Evolutionary conservation across 1,139 yeast genomes (phyloP).

Genomic region (Protomyces inouyei): DNA sequence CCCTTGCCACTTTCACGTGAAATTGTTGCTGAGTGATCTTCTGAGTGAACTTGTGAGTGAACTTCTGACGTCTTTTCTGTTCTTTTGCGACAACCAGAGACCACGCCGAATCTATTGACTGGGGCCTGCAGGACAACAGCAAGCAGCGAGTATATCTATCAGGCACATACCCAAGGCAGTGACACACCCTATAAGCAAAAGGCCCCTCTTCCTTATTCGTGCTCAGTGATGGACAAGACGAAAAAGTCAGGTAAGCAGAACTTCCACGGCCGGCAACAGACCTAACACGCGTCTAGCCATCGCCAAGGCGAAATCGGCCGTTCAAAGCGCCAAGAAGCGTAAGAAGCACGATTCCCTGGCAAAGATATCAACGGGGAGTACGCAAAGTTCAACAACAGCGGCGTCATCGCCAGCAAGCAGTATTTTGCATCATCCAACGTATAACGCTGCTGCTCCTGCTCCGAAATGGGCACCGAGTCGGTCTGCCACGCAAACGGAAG

Average conservation of each 20-base stretch:
- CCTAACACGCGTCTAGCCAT: background rate
- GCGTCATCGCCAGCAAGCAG: background rate
- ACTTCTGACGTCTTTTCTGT: no score
- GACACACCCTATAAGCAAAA: no score
- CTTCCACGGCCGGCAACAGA: background rate
- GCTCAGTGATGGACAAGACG: conserved; percentile 13
- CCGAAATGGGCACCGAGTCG: conserved; percentile 9
- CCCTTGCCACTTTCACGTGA: background rate
- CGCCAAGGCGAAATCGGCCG: conserved; percentile 23
- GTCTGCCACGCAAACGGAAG: conserved; percentile 5
- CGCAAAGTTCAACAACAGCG: background rate
- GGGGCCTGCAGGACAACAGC: no score
- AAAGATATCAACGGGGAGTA: background rate
- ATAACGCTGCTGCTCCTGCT: background rate
- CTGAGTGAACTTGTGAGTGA: background rate
- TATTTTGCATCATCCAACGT: background rate
- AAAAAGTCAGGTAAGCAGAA: conserved; percentile 7
- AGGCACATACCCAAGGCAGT: no score
- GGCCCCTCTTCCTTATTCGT: background rate
- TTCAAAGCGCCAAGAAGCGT: conserved; percentile 23
- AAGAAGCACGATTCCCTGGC: conserved; percentile 12
- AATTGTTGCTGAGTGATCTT: background rate
- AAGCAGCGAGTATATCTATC: no score
- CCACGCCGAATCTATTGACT: no score
- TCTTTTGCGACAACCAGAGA: no score